Evolutionary conservation across 2,329 filamentous ascomycete species (phyloP).

Genomic region (Trichoderma sp.): DNA sequence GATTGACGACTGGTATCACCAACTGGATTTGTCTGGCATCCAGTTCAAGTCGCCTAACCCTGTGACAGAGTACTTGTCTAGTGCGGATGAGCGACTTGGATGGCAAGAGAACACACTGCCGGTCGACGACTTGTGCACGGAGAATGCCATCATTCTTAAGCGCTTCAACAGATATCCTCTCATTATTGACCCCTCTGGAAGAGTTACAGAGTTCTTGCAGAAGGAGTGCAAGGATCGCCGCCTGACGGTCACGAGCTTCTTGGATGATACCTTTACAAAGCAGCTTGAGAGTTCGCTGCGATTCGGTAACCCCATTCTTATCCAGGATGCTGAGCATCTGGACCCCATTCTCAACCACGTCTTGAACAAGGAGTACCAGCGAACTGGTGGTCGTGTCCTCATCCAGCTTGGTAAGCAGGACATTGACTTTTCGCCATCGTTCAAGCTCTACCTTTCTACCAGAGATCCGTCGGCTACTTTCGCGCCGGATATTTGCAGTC

Average conservation of each 20-base stretch:
- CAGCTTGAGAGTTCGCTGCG: slow-evolving; percentile 94
- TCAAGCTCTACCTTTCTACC: slow-evolving; percentile 93
- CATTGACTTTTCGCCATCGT: slow-evolving; percentile 96
- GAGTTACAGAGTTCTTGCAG: slow-evolving; percentile 91
- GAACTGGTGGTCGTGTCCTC: slow-evolving; percentile 93
- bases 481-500: slow-evolving; percentile 93
- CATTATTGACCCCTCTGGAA: slow-evolving; percentile 95
- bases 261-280: slow-evolving; percentile 97
- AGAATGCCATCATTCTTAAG: slow-evolving; percentile 96
- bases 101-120: slow-evolving; percentile 95
- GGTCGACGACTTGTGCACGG: slow-evolving; percentile 95
- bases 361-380: slow-evolving; percentile 98
- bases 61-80: slow-evolving; percentile 93
- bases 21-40: slow-evolving; percentile 89
- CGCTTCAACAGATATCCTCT: slow-evolving; percentile 97
- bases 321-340: slow-evolving; percentile 95
- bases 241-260: slow-evolving; percentile 93
- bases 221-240: slow-evolving; percentile 92
- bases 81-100: slow-evolving; percentile 86
- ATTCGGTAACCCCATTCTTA: slow-evolving; percentile 97
- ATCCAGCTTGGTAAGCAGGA: slow-evolving; percentile 98
- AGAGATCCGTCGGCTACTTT: slow-evolving; percentile 95
- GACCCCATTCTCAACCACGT: slow-evolving; percentile 98
- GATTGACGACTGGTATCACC: slow-evolving; percentile 96
- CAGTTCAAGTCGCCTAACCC: slow-evolving; percentile 91